phyloP scores from a whole-genome alignment of 2,329 filamentous ascomycete species.

The Zopfia rhizophila region DNA sequence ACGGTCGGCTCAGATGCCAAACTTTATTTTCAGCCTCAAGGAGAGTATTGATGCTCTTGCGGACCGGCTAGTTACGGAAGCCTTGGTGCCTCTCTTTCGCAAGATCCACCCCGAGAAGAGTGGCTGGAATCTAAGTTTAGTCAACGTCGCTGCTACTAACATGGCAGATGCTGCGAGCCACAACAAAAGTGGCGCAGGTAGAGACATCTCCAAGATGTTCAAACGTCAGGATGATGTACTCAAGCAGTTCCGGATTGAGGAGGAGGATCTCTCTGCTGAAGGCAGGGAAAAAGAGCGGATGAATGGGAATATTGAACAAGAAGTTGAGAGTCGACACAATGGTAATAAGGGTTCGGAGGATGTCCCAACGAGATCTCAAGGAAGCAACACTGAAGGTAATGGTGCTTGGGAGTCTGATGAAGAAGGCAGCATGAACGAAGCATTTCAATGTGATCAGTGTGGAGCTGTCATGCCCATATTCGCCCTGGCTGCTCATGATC shows the following conservation, averaged over 20 bases:
- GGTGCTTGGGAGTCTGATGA: conserved; percentile 44
- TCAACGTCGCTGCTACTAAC: conserved; percentile 90
- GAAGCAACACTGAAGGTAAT: conserved; percentile 23
- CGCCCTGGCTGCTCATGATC: conserved; percentile 67
- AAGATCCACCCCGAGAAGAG: conserved; percentile 75
- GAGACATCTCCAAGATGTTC: conserved; percentile 88
- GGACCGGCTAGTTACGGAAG: conserved; percentile 75
- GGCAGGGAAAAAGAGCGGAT: conserved; percentile 18
- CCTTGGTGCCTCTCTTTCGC: conserved; percentile 76
- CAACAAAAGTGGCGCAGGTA: conserved; percentile 62
- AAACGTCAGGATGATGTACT: conserved; percentile 75
- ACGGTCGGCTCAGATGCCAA: conserved; percentile 77
- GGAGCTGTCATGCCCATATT: conserved; percentile 66
- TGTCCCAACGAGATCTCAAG: conserved; percentile 37
- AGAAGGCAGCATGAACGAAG: conserved; percentile 39
- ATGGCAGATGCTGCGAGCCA: conserved; percentile 68
- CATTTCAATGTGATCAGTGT: conserved; percentile 61
- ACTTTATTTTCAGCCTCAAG: conserved; percentile 74
- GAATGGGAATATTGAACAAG: conserved; percentile 19
- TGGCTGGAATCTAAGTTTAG: conserved; percentile 81
- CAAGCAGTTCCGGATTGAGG: conserved; percentile 72
- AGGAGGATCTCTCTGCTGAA: conserved; percentile 50
- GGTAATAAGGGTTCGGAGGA: conserved; percentile 45
- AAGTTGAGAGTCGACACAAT: conserved; percentile 1
- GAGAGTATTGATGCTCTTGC: conserved; percentile 69